Conservation (phyloP, 2,329 filamentous ascomycete genomes). For the Neonectria punicea region DNA sequence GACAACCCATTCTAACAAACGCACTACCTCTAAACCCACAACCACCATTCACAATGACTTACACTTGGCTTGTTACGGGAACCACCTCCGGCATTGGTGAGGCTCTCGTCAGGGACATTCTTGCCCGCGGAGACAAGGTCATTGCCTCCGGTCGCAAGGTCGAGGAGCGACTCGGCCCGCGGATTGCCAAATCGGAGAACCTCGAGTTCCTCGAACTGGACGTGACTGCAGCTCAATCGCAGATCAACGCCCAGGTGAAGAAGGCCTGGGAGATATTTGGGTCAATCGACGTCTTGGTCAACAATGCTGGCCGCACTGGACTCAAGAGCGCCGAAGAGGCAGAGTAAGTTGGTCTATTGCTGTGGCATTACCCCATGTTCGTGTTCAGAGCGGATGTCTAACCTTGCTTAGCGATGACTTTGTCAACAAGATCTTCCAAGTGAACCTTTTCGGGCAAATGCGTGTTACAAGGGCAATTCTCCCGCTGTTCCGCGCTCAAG, state of each 20-base stretch:
- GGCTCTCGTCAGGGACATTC: slow-evolving; percentile 33
- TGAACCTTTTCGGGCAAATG: slow-evolving; percentile 44
- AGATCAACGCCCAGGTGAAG: slow-evolving; percentile 34
- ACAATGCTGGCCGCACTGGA: slow-evolving; percentile 48
- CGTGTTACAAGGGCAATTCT: slow-evolving; percentile 43
- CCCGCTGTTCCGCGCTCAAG: slow-evolving; percentile 42
- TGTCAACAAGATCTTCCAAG: slow-evolving; percentile 41
- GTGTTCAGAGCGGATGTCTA: background rate
- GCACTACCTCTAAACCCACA: background rate
- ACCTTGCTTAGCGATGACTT: slow-evolving; percentile 32
- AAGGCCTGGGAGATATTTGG: slow-evolving; percentile 47
- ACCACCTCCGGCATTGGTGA: slow-evolving; percentile 48
- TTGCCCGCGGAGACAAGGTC: slow-evolving; percentile 45
- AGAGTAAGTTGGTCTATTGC: slow-evolving; percentile 35
- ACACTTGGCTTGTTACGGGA: slow-evolving; percentile 49
- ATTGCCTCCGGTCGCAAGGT: slow-evolving; percentile 47
- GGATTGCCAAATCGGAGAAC: slow-evolving; percentile 34
- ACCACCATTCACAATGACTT: slow-evolving; percentile 22
- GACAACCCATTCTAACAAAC: background rate
- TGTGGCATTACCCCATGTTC: background rate
- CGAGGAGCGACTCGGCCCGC: slow-evolving; percentile 38
- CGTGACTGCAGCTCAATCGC: slow-evolving; percentile 33
- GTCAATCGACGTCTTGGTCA: slow-evolving; percentile 47
- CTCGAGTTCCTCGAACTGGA: slow-evolving; percentile 47
- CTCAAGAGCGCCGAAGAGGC: slow-evolving; percentile 46